These are phyloP conservation scores for Clavaria fumosa DNA, from an alignment of 768 basidiomycete species.

Conservation along the genomic window DNA sequence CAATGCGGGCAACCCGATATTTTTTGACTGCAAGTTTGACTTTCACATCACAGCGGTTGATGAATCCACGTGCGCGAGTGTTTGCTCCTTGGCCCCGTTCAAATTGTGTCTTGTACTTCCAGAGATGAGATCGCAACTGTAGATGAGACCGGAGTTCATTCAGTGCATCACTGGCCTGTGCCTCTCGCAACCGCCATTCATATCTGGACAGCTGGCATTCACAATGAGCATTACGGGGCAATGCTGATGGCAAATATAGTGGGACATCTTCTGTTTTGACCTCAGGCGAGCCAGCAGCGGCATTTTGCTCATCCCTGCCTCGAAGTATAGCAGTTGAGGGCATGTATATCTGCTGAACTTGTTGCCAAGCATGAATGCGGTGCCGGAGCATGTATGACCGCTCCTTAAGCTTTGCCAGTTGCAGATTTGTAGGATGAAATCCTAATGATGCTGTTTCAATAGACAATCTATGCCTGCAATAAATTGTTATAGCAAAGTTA, in stretches of 20 bases:
- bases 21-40: neutral
- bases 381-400: neutral
- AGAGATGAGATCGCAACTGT: neutral
- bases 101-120: neutral
- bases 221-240: constrained; percentile 5
- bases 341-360: neutral
- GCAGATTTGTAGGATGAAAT: neutral
- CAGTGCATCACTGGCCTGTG: constrained; percentile 13
- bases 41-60: neutral
- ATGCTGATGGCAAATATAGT: neutral
- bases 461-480: neutral
- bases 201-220: neutral
- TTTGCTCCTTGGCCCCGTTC: neutral
- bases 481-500: neutral
- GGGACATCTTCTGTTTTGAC: neutral
- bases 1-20: neutral
- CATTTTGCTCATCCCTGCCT: neutral
- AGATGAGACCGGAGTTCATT: constrained; percentile 9
- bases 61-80: neutral
- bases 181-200: constrained; percentile 10
- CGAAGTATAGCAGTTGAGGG: neutral
- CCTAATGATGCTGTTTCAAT: neutral
- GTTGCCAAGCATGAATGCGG: neutral
- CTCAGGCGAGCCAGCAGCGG: neutral
- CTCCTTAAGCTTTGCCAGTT: neutral